Evolutionary conservation across 164 flowering plant species (phyloP).

Genomic region (Magnolia kwangsiensis): DNA sequence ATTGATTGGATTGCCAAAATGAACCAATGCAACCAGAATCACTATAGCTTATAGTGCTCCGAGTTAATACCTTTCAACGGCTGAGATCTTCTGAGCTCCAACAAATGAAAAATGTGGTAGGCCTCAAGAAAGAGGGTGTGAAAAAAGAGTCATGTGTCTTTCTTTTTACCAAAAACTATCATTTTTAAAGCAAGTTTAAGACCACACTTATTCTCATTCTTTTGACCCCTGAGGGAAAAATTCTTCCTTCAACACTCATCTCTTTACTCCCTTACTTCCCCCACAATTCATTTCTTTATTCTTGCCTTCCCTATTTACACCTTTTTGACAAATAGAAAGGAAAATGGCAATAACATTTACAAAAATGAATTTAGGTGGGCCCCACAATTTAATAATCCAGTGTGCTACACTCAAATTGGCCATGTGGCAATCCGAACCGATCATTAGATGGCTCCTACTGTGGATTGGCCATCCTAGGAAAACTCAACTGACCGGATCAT

Average conservation of each 20-base stretch:
- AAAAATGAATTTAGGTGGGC: too few relatives aligned
- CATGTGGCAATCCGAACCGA: too few relatives aligned
- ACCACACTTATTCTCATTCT: constrained; percentile 63
- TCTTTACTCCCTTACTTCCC: constrained; percentile 46
- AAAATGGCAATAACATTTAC: too few relatives aligned
- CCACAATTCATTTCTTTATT: constrained; percentile 68
- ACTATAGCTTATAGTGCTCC: neutral
- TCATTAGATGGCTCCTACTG: too few relatives aligned
- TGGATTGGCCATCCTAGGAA: too few relatives aligned
- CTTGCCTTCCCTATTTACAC: constrained; percentile 20
- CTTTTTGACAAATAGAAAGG: neutral
- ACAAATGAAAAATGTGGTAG: neutral
- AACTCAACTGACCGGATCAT: too few relatives aligned
- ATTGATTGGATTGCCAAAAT: too few relatives aligned
- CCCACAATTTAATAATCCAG: too few relatives aligned
- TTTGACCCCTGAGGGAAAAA: constrained; percentile 55
- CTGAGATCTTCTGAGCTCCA: constrained; percentile 6
- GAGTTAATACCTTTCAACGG: neutral
- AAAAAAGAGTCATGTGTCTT: constrained; percentile 8
- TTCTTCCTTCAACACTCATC: constrained; percentile 40
- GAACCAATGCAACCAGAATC: too few relatives aligned
- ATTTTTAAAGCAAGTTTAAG: constrained; percentile 46
- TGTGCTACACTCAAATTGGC: too few relatives aligned
- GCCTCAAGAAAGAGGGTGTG: constrained; percentile 2
- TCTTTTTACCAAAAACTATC: constrained; percentile 29